Conservation (phyloP, 2,329 filamentous ascomycete genomes). For the Magnaporthales sp. region DNA sequence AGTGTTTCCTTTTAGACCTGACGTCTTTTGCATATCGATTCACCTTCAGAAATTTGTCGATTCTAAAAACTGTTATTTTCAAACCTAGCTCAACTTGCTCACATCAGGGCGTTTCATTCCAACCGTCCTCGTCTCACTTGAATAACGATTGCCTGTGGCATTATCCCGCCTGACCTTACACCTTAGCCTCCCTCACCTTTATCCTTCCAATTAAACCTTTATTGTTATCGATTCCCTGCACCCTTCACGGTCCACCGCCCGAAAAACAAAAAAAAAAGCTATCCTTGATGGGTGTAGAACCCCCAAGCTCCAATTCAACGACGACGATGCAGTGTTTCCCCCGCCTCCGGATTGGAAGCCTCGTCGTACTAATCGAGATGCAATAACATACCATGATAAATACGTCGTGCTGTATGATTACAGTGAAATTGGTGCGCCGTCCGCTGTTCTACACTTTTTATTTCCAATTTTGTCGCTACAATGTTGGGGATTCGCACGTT, state of each 20-base stretch:
- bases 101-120: no score
- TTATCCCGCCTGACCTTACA: not conserved
- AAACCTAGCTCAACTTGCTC: not conserved
- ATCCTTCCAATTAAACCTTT: not conserved
- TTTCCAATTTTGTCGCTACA: not conserved
- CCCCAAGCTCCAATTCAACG: constrained; percentile 2
- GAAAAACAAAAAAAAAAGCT: not conserved
- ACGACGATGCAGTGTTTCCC: not conserved
- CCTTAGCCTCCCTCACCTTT: not conserved
- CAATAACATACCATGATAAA: constrained; percentile 22
- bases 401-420: constrained; percentile 57
- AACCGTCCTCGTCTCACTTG: not conserved
- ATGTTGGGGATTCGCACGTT: not conserved
- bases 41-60: not conserved
- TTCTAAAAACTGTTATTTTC: not conserved
- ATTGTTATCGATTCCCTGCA: not conserved
- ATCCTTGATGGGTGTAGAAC: not conserved
- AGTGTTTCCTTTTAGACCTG: not conserved
- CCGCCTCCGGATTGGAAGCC: constrained; percentile 4
- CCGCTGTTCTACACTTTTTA: constrained; percentile 3
- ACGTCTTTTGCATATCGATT: not conserved
- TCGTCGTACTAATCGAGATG: not conserved
- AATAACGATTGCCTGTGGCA: not conserved
- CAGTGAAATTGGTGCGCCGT: constrained; percentile 38
- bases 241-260: not conserved